Base-by-base conservation (phyloP, 371 early-diverging fungal genomes). In the Mucor irregularis region DNA sequence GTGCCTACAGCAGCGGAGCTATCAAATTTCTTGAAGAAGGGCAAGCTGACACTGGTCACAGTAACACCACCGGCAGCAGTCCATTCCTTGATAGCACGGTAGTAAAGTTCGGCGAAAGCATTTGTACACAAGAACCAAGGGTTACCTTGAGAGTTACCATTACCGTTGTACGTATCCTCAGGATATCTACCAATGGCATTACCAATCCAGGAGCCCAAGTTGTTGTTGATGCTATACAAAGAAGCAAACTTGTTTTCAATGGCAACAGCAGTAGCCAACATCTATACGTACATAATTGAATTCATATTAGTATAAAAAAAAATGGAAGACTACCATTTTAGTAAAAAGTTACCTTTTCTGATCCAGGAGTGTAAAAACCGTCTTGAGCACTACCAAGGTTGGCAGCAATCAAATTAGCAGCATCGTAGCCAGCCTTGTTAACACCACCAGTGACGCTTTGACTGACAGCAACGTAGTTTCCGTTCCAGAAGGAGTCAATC, bases 41-140 rank as follows among this genome's bases (percentile, higher is more conserved):
- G 45, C 24, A 61, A 53, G 37, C 42, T 68, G 38, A 77, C 47
- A 9, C 49, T 53, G 19, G 68, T 70, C 9, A 81, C 74, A 17
- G 53, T 47, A 10, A 82, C 52, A 35, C 44, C 35, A 11, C 69
- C 66, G 3, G 45, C 49, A 7, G 7, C 39, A n/a, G 17, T 60
- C 64, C 63, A 64, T 52, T 68, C 64, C 10, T 54, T 35, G 21
- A 64, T 62, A 21, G 69, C 69, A 35, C 73, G 73, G 68, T 86
- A 88, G 50, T 81, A 76, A 22, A 83, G 60, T 50, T 90, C 88
- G n/a, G 89, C 86, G 34, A 76, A 28, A 3, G 80, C 75, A 24
- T 73, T 56, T 0, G 89, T 90, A 9, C 66, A 42, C 17, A 90
- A 73, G 22, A 82, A 73, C 90, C 87, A 88, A 6, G 89, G 90